These are phyloP conservation scores for Clavispora vitiphila DNA, from an alignment of 805 yeast species.

Conservation along the genomic window DNA sequence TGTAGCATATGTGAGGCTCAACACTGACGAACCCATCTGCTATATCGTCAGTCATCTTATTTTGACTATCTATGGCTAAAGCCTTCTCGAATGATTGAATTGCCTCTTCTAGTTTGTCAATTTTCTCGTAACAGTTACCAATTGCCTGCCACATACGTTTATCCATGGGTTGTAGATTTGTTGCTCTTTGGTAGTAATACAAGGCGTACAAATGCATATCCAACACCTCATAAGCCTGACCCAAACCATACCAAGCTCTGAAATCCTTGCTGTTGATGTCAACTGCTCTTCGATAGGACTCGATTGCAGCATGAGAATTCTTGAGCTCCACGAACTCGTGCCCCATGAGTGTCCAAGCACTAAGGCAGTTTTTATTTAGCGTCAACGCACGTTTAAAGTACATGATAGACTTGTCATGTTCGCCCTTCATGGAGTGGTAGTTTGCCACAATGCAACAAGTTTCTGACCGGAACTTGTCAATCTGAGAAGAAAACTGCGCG, in stretches of 20 bases:
- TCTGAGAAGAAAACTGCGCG: constrained; percentile 77
- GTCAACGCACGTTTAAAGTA: constrained; percentile 87
- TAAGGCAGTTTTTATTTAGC: constrained; percentile 69
- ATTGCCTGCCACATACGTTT: constrained; percentile 96
- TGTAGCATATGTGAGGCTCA: constrained; percentile 51
- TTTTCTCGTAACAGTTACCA: constrained; percentile 81
- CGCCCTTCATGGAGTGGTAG: constrained; percentile 84
- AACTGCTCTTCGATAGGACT: constrained; percentile 88
- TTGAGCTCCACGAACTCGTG: constrained; percentile 96
- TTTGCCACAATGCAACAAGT: constrained; percentile 93
- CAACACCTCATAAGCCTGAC: constrained; percentile 94
- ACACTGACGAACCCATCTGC: constrained; percentile 34
- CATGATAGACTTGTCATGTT: constrained; percentile 92
- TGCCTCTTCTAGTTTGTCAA: constrained; percentile 66
- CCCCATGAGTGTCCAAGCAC: constrained; percentile 98
- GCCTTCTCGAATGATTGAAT: constrained; percentile 81
- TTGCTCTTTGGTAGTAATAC: constrained; percentile 88
- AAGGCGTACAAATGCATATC: constrained; percentile 92
- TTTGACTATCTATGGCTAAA: constrained; percentile 43
- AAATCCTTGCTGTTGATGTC: constrained; percentile 86
- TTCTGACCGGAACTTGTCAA: constrained; percentile 87
- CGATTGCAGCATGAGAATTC: constrained; percentile 96
- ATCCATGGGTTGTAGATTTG: constrained; percentile 82
- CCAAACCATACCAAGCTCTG: constrained; percentile 97
- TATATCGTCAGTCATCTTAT: constrained; percentile 14